phyloP scores from a whole-genome alignment of 768 basidiomycete species.

The Lyophyllum atratum region DNA sequence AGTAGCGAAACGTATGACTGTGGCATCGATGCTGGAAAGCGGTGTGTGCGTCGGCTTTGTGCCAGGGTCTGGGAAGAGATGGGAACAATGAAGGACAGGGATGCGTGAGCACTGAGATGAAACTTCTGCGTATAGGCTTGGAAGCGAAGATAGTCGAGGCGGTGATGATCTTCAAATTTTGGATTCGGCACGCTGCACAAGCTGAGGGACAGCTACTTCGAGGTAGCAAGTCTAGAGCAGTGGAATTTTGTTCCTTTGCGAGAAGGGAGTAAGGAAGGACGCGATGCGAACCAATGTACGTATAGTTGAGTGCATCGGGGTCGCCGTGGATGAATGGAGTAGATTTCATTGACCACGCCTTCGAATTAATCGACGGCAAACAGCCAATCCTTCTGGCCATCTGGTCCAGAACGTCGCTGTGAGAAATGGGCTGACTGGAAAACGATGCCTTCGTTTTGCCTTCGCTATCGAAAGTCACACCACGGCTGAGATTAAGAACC shows the following conservation, averaged over 20 bases:
- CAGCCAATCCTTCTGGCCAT: background rate
- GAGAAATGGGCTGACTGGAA: background rate
- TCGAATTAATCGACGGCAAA: background rate
- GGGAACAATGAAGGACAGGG: conserved; percentile 12
- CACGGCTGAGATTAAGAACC: no score
- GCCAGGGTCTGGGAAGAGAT: conserved; percentile 10
- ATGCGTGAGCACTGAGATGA: no score
- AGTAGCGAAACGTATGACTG: conserved; percentile 25
- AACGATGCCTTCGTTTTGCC: no score
- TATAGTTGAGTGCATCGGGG: background rate
- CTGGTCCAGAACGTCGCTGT: background rate
- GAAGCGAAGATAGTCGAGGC: background rate
- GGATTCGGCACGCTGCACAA: no score
- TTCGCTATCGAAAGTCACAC: no score
- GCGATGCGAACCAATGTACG: background rate
- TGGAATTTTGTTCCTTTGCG: no score
- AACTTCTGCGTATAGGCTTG: background rate
- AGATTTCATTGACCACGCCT: background rate
- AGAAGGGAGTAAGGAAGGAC: no score
- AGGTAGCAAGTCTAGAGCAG: no score
- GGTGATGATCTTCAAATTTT: background rate
- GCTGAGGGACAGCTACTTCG: no score
- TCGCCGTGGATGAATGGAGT: background rate
- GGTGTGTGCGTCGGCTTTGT: conserved; percentile 7
- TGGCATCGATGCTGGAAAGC: conserved; percentile 32